Base-by-base conservation (phyloP, 129 eudicot species). In the Artemisia annua region DNA sequence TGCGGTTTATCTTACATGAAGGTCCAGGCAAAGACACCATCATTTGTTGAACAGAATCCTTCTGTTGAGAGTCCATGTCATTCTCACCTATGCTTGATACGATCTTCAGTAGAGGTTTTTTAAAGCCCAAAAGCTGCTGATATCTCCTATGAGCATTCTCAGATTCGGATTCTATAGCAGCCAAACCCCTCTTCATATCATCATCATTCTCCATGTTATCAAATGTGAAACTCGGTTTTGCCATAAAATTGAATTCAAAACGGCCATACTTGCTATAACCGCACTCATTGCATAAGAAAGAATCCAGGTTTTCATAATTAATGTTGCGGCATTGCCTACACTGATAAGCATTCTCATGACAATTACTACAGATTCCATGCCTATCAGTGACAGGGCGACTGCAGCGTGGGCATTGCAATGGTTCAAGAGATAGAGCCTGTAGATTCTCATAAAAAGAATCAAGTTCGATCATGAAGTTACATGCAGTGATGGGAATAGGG, bases 1-100 rank as follows among this genome's bases (percentile, higher is more conserved):
- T 95, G 30, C 97, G 96, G 79, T 91, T 95, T 75, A 91, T 85
- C 85, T 95, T 95, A 80, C 97, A 90, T 17, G 99, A 95, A 72
- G 97, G 99, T 46, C 99, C 99, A 64, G 99, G 99, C 75, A 95
- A 83, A 69, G 99, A 95, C 35, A 95, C 97, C 99, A 95, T 95
- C 99, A 95, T 95, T 77, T 95, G 99, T 83, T 95, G 99, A 59
- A 95, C 99, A 48, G 99, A 91, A 82, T 95, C 99, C 82, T 95
- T 95, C 83, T 95, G 99, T 76, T 95, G 99, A 26, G 99, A 90
- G 82, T 95, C 99, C 85, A 95, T 95, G 57, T 95, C 99, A 73
- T 88, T 91, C 83, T 95, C 99, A 6, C 99, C 99, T 12, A 95
- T 85, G 82, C 99, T 95, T 48, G 99, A 90, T n/a, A 95, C 99